Conservation (phyloP, 1,139 yeast genomes). For the Yamadazyma aaseri region DNA sequence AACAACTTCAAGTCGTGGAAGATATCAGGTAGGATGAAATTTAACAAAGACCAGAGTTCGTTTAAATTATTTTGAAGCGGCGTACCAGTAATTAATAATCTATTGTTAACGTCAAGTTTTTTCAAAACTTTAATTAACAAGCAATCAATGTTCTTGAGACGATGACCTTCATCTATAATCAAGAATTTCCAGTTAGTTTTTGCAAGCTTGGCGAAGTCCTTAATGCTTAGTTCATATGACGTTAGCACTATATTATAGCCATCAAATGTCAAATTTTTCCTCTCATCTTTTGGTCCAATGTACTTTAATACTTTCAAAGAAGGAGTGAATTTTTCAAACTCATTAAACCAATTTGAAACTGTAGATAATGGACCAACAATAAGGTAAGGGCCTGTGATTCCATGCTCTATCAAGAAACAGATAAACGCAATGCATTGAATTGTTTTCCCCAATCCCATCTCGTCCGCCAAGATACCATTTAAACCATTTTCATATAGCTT, state of each 20-base stretch:
- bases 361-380: conserved; percentile 89
- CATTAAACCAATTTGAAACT: conserved; percentile 78
- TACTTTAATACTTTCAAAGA: conserved; percentile 60
- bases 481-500: conserved; percentile 89
- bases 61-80: conserved; percentile 87
- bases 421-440: conserved; percentile 80
- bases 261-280: conserved; percentile 37
- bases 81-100: conserved; percentile 85
- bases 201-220: conserved; percentile 58
- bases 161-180: conserved; percentile 95
- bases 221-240: conserved; percentile 76
- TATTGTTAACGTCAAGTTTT: conserved; percentile 60
- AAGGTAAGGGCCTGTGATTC: conserved; percentile 78
- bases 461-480: conserved; percentile 94
- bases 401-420: conserved; percentile 75
- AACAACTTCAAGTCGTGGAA: conserved; percentile 86
- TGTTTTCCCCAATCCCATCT: conserved; percentile 96
- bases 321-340: conserved; percentile 75
- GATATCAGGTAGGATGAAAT: conserved; percentile 87
- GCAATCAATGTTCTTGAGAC: conserved; percentile 81
- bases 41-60: conserved; percentile 87
- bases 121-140: conserved; percentile 70
- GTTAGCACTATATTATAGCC: conserved; percentile 59
- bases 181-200: conserved; percentile 71
- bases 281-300: conserved; percentile 58